phyloP scores from a whole-genome alignment of 768 basidiomycete genomes.

The Mycena metata region DNA sequence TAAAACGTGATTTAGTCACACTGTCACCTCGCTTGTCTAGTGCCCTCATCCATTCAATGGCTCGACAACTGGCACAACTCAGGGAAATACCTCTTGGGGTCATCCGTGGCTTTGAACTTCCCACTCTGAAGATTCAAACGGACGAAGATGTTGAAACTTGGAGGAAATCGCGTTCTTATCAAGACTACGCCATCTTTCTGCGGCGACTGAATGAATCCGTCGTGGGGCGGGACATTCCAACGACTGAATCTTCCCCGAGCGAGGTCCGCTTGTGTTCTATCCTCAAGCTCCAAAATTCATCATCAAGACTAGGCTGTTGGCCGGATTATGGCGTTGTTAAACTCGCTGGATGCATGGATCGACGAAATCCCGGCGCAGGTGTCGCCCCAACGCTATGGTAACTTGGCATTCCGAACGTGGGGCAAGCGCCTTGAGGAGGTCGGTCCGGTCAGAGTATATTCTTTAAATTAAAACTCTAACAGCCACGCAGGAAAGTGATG shows the following conservation, averaged over 20 bases:
- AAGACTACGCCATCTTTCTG: conserved; percentile 81
- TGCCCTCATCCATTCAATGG: no score
- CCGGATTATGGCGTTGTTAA: conserved; percentile 68
- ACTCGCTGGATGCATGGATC: conserved; percentile 79
- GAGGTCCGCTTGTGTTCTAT: conserved; percentile 48
- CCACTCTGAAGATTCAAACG: conserved; percentile 72
- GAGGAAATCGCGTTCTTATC: conserved; percentile 78
- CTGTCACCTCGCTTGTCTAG: no score
- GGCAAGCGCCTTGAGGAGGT: conserved; percentile 85
- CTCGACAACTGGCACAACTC: conserved; percentile 37
- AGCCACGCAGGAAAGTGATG: conserved; percentile 63
- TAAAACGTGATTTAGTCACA: conserved; percentile 2
- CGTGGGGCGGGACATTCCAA: conserved; percentile 71
- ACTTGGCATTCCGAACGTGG: conserved; percentile 92
- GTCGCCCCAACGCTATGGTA: conserved; percentile 90
- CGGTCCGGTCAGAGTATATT: conserved; percentile 33
- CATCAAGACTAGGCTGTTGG: conserved; percentile 57
- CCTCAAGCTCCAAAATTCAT: conserved; percentile 13
- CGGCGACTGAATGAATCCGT: conserved; percentile 84
- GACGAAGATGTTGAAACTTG: conserved; percentile 83
- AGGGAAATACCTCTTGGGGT: conserved; percentile 37
- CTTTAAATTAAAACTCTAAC: neutral
- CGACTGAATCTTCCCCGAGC: conserved; percentile 47
- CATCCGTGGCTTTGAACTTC: conserved; percentile 41
- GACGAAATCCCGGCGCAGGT: conserved; percentile 82